Evolutionary conservation across 768 basidiomycete genomes (phyloP), one percentile per base, ranked within the genome.

Genomic region (Boletus sp.): DNA sequence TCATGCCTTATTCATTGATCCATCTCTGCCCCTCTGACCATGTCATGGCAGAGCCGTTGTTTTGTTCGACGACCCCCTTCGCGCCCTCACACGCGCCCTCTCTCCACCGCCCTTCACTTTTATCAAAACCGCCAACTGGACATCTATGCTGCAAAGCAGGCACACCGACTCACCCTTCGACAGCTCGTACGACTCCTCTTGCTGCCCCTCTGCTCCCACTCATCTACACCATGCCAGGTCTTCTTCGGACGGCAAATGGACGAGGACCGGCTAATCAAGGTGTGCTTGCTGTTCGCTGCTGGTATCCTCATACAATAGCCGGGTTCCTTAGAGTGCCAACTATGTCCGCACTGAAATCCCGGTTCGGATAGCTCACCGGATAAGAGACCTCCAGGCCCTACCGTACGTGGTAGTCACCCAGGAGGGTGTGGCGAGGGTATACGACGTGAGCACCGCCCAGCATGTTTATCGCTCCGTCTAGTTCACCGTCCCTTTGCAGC

Each of bases 311-410:
- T 40, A 5, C 48, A 35, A 53, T 39, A 25, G 41, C 53, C 39
- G 8, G 42, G 42, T 39, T 33, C 23, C 30, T 19, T 47, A 93
- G 91, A 91, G 88, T 58, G 92, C 90, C 50, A 93, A 93, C 68
- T 92, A 93, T 71, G 90, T 96, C 40, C 84, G 92, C 48, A 89
- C 88, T 5, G 93, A 96, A 65, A 73, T 96, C 7, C 93, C 93
- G 10, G 84, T 93, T 14, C 83, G 93, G 35, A 88, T 94, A 63
- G 87, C 92, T 5, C 93, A 95, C 69, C 81, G 93, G 44, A 72
- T 95, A 55, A 83, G 90, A 53, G 93, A 96, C 64, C 76, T 96
- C 62, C 93, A 96, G 72, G 76, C 83, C 1, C 75, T 96, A 44
- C 93, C 93, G 5, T 93, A 89, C 64, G 81, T 88, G 21, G 91